Evolutionary conservation across 805 yeast genomes (phyloP), one percentile per base, ranked within the genome.

Genomic region (Monosporozyma servazzii): DNA sequence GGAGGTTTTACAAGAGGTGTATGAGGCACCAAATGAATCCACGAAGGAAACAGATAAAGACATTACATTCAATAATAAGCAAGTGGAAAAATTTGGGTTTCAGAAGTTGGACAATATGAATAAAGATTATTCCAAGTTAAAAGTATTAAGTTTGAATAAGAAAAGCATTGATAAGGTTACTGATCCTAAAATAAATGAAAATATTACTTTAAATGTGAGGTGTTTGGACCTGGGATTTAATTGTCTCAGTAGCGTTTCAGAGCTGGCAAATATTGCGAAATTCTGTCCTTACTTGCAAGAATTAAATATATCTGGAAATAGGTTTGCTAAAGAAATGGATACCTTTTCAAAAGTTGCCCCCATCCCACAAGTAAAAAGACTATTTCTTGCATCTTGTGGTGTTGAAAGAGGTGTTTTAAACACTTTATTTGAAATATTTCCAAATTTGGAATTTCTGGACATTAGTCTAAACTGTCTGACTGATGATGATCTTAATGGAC

Each of bases 31-130:
- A 2, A 61, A 65, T n/a, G 58, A 57, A 5, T 3, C 23, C 18
- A 39, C 3, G 8, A 18, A 15, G 18, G 44, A 21, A 61, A 56
- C 9, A 56, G 58, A 3, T 59, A 66, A 8, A 68, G 70, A 17
- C 61, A 79, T 5, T 63, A 62, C 23, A 74, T 84, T 49, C 87
- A 88, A 0, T 51, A 70, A 1, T 9, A 88, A 88, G 62, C 55
- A 57, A 5, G 80, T 80, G 8, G 82, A 86, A 58, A 75, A 78
- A 27, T 76, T 71, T 51, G 96, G 96, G 0, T 81, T 86, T 60
- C 83, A 78, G 23, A 75, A 77, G 54, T 62, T 83, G 44, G 72
- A 76, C 45, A 47, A 57, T n/a, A 58, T 74, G 13, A 84, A 80
- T 56, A 62, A 75, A 1, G 67, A 82, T 52, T 73, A 80, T 41